Evolutionary conservation across 306 rosid species (phyloP).

Genomic region (Adenanthera pavonina): DNA sequence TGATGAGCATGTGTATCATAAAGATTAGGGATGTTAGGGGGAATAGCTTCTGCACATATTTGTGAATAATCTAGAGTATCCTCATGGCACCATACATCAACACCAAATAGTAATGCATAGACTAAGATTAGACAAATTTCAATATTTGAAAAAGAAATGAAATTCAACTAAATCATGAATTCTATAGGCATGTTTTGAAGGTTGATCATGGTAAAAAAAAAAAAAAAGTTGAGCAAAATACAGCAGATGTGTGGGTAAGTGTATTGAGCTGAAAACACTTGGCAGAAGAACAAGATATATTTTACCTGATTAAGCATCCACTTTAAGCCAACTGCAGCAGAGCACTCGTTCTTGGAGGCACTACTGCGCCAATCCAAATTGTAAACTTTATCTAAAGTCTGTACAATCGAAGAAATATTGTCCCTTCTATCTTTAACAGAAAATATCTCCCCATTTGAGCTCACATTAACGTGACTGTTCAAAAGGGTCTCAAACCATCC

Average conservation of each 20-base stretch:
- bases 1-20: not conserved
- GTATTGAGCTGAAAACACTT: not conserved
- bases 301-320: constrained; percentile 99
- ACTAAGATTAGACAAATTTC: constrained; percentile 12
- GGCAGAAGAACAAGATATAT: constrained; percentile 16
- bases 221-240: constrained; percentile 1
- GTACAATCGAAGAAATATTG: constrained; percentile 71
- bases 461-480: constrained; percentile 80
- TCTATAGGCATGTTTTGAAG: not conserved
- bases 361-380: constrained; percentile 93
- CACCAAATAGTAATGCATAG: constrained; percentile 22
- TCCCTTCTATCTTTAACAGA: constrained; percentile 69
- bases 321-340: constrained; percentile 96
- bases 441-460: constrained; percentile 94
- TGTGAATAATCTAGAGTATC: constrained; percentile 17
- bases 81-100: constrained; percentile 10
- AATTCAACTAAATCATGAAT: not conserved
- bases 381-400: constrained; percentile 80
- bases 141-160: not conserved
- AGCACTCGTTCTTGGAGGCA: constrained; percentile 93
- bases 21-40: constrained; percentile 1
- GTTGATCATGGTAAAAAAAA: not conserved
- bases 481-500: constrained; percentile 97
- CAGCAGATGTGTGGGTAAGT: not conserved
- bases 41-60: not conserved